Percentiles rank a stretch among this genome's conserved stretches.
Conservation (phyloP, 1,284 basidiomycete genomes). For the Leccinum ambiguum region DNA sequence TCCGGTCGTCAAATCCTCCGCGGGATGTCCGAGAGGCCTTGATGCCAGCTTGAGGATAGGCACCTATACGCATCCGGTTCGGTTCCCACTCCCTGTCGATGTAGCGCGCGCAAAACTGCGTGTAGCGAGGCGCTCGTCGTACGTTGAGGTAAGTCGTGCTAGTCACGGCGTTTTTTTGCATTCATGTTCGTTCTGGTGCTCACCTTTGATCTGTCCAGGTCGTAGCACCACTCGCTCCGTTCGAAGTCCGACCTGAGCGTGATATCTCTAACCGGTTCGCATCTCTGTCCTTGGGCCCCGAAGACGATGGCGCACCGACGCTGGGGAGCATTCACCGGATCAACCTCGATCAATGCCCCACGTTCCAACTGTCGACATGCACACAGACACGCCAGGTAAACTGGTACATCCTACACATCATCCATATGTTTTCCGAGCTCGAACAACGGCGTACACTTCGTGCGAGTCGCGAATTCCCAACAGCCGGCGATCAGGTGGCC, state of each 20-base stretch:
- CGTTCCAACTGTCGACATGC: conserved; percentile 20
- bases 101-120: conserved; percentile 36
- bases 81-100: conserved; percentile 35
- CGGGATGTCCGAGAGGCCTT: conserved; percentile 6
- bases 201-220: conserved; percentile 22
- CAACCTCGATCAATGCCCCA: conserved; percentile 37
- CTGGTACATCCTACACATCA: conserved; percentile 32
- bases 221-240: conserved; percentile 27
- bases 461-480: neutral
- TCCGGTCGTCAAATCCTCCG: conserved; percentile 8
- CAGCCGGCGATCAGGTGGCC: neutral
- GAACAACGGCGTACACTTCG: conserved; percentile 10
- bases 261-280: conserved; percentile 35
- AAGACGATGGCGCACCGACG: conserved; percentile 16
- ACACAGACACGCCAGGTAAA: neutral
- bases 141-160: conserved; percentile 44
- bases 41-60: conserved; percentile 17
- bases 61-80: conserved; percentile 5
- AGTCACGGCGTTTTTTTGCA: neutral
- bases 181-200: neutral
- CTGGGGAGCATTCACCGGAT: conserved; percentile 45
- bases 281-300: conserved; percentile 17
- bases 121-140: conserved; percentile 49
- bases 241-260: conserved; percentile 19
- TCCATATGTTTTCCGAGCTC: conserved; percentile 31